Conservation (phyloP, 805 yeast genomes). For the Ogataea trehaloabstinens region DNA sequence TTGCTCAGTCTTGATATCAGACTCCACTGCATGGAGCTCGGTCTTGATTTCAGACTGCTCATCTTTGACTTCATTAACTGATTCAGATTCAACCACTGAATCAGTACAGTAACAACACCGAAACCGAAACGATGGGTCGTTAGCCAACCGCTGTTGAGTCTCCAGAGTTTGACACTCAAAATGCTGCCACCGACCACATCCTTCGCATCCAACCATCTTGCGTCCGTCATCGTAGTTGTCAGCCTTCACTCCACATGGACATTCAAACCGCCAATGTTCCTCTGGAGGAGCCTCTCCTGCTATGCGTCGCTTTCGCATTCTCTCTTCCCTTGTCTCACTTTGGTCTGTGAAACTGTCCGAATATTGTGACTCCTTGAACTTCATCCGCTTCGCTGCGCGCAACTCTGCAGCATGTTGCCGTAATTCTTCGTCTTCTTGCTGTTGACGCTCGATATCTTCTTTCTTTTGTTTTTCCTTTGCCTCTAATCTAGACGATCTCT, state of each 20-base stretch:
- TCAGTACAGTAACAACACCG: slow-evolving; percentile 15
- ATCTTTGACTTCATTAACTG: too few relatives aligned
- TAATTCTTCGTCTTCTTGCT: slow-evolving; percentile 44
- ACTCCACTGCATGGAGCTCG: too few relatives aligned
- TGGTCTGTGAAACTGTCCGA: slow-evolving; percentile 27
- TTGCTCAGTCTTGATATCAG: too few relatives aligned
- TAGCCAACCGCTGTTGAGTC: slow-evolving; percentile 20
- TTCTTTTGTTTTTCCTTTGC: slow-evolving; percentile 51
- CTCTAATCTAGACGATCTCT: slow-evolving; percentile 71
- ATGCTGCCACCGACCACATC: slow-evolving; percentile 41
- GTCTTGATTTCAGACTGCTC: too few relatives aligned
- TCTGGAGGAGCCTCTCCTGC: slow-evolving; percentile 1
- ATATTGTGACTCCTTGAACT: slow-evolving; percentile 32
- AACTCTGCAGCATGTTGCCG: slow-evolving; percentile 44
- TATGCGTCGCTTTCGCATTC: slow-evolving; percentile 19
- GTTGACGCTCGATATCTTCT: slow-evolving; percentile 52
- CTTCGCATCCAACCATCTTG: slow-evolving; percentile 33
- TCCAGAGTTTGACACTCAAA: slow-evolving; percentile 31
- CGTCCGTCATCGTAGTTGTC: slow-evolving; percentile 39
- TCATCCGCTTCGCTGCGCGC: slow-evolving; percentile 40
- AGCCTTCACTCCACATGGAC: slow-evolving; percentile 37
- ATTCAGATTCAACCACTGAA: too few relatives aligned
- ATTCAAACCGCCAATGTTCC: slow-evolving; percentile 37
- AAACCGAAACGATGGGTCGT: slow-evolving; percentile 22
- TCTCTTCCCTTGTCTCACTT: slow-evolving; percentile 35